Evolutionary conservation across 768 basidiomycete genomes (phyloP).

Genomic region (Naganishia randhawae): DNA sequence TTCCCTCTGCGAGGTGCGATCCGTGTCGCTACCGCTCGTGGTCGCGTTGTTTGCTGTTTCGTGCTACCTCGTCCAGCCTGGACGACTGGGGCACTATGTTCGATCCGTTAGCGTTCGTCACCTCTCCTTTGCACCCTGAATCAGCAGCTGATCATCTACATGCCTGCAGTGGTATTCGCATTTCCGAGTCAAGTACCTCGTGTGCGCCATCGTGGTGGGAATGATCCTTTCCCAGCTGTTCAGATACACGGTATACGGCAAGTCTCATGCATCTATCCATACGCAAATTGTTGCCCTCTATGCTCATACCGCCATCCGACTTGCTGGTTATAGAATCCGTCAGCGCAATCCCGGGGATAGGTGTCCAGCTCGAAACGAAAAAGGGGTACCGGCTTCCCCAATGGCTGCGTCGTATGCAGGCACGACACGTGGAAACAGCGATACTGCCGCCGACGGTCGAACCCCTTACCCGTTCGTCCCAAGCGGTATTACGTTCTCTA

Average conservation of each 20-base stretch:
- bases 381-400: slow-evolving; percentile 36
- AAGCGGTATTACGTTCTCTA: no score
- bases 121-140: not conserved
- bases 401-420: not conserved
- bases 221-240: not conserved
- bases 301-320: not conserved
- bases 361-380: slow-evolving; percentile 37
- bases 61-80: not conserved
- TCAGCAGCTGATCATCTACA: not conserved
- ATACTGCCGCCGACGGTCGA: not conserved
- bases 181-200: not conserved
- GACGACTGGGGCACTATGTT: not conserved
- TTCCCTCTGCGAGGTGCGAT: not conserved
- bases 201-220: not conserved
- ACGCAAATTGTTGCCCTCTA: not conserved
- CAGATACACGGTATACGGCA: slow-evolving; percentile 4
- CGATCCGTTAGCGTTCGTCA: not conserved
- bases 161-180: not conserved
- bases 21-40: not conserved
- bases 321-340: slow-evolving; percentile 36
- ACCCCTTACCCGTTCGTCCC: not conserved
- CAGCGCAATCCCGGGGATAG: slow-evolving; percentile 35
- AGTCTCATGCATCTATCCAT: not conserved
- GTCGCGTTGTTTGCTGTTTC: not conserved
- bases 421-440: not conserved